Conservation (phyloP, 768 basidiomycete genomes). For the Calocera viscosa region DNA sequence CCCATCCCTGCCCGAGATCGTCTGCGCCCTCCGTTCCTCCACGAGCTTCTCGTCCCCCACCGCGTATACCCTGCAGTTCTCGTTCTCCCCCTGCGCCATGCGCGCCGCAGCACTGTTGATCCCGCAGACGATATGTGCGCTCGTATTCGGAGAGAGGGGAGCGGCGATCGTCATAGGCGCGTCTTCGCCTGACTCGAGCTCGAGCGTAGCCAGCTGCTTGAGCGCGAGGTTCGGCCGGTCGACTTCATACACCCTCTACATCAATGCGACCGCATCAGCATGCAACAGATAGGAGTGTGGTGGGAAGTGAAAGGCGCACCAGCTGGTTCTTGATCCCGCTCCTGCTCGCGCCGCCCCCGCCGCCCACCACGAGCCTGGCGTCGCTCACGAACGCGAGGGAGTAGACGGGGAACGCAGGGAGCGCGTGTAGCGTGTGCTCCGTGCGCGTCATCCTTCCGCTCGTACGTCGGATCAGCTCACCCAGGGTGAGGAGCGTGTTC, state of each 20-base stretch:
- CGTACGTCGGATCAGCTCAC: not conserved
- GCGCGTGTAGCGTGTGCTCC: conserved; percentile 61
- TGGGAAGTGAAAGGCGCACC: conserved; percentile 35
- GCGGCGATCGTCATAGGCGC: conserved; percentile 93
- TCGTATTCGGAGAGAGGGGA: conserved; percentile 45
- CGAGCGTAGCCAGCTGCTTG: conserved; percentile 50
- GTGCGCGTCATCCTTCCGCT: conserved; percentile 49
- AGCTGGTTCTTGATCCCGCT: conserved; percentile 92
- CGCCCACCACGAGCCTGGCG: conserved; percentile 62
- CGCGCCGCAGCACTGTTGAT: conserved; percentile 65
- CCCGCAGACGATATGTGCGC: conserved; percentile 59
- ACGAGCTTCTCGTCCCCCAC: conserved; percentile 49
- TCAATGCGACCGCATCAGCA: not conserved
- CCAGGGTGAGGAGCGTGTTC: too few relatives aligned
- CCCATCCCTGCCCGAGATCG: conserved; percentile 43
- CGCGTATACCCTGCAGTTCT: conserved; percentile 69
- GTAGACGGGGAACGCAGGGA: conserved; percentile 79
- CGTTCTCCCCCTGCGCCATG: conserved; percentile 54
- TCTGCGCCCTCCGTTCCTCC: conserved; percentile 39
- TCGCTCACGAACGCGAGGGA: conserved; percentile 67
- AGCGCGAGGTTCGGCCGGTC: conserved; percentile 38
- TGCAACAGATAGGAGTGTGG: not conserved
- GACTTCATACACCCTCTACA: conserved; percentile 58
- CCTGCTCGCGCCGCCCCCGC: conserved; percentile 74
- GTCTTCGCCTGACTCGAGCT: conserved; percentile 73